Conservation (phyloP, 805 yeast species). For the Monosporozyma servazzii region DNA sequence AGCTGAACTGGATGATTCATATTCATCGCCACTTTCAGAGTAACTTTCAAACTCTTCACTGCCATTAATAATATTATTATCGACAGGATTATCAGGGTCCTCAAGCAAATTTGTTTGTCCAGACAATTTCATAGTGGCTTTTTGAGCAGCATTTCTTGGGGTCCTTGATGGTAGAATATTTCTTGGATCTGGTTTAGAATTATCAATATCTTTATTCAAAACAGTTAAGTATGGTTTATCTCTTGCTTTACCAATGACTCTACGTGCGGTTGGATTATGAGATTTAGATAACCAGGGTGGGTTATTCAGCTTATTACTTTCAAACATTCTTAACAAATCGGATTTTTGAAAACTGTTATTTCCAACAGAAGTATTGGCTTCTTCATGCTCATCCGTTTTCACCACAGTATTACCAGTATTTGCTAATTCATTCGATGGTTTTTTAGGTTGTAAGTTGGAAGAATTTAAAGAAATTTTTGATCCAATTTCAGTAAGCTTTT, state of each 20-base stretch:
- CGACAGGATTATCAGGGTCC: neutral
- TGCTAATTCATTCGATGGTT: neutral
- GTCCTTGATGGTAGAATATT: slow-evolving; percentile 22
- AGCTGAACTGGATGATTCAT: neutral
- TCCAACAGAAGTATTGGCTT: slow-evolving; percentile 12
- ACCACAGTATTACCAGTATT: neutral
- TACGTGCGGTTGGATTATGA: neutral
- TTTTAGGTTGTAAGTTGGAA: neutral
- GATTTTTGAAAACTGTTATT: slow-evolving; percentile 23
- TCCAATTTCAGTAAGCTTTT: too few species aligned
- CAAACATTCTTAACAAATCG: slow-evolving; percentile 22
- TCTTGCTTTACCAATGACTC: slow-evolving; percentile 4
- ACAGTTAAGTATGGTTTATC: slow-evolving; percentile 26
- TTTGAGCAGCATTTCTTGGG: slow-evolving; percentile 25
- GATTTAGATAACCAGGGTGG: slow-evolving; percentile 15
- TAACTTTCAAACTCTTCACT: slow-evolving; percentile 9
- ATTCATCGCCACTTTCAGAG: slow-evolving; percentile 5
- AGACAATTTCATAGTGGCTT: slow-evolving; percentile 23
- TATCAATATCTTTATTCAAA: slow-evolving; percentile 23
- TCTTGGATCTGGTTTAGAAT: slow-evolving; percentile 26
- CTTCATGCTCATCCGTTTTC: slow-evolving; percentile 6
- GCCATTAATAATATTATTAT: slow-evolving; percentile 10
- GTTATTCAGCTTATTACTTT: slow-evolving; percentile 14
- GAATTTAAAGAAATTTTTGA: too few species aligned
- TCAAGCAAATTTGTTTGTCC: slow-evolving; percentile 2